Conservation (phyloP, 2,329 filamentous ascomycete genomes). For the Talaromyces sp. region DNA sequence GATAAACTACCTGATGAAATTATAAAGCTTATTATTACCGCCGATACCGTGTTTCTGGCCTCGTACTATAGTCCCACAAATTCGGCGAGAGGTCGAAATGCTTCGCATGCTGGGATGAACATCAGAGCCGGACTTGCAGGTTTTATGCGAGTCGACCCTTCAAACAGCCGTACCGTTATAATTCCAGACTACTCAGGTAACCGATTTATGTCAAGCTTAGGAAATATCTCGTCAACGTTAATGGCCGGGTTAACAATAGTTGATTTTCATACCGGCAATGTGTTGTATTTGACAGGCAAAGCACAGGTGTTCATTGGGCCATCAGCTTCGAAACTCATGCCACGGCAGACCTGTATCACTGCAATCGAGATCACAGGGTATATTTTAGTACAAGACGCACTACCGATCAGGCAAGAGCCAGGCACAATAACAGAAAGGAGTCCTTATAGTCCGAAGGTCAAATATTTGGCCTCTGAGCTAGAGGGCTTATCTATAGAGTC, state of each 20-base stretch:
- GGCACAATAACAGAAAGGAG: slow-evolving; percentile 16
- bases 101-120: slow-evolving; percentile 18
- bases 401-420: slow-evolving; percentile 16
- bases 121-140: slow-evolving; percentile 16
- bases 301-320: slow-evolving; percentile 12
- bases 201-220: slow-evolving; percentile 12
- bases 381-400: slow-evolving; percentile 13
- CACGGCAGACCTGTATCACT: slow-evolving; percentile 13
- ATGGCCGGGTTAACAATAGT: slow-evolving; percentile 17
- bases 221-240: slow-evolving; percentile 16
- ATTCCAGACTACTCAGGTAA: slow-evolving; percentile 18
- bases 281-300: slow-evolving; percentile 18
- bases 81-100: background rate
- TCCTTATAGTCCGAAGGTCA: slow-evolving; percentile 18
- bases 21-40: background rate
- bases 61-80: background rate
- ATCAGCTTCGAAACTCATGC: slow-evolving; percentile 5
- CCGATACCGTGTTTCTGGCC: background rate
- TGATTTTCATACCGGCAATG: slow-evolving; percentile 18
- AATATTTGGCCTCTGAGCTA: slow-evolving; percentile 13
- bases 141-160: slow-evolving; percentile 15
- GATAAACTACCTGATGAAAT: background rate
- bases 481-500: background rate
- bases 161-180: slow-evolving; percentile 13
- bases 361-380: slow-evolving; percentile 13